phyloP scores from a whole-genome alignment of 345 rosid species.

The Pistacia atlantica region DNA sequence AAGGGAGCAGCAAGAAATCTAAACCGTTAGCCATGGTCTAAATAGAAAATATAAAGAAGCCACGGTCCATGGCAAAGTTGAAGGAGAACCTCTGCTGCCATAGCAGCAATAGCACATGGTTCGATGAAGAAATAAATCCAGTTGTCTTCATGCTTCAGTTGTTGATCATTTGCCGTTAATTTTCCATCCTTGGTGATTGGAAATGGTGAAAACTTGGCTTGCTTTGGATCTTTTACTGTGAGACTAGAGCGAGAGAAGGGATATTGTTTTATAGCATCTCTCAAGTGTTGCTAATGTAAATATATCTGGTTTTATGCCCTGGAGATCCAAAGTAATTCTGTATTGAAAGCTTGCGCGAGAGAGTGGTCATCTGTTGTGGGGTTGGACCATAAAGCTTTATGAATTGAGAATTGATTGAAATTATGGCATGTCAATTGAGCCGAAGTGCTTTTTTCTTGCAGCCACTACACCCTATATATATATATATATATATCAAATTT shows the following conservation, averaged over 20 bases:
- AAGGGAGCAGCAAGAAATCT: conserved; percentile 54
- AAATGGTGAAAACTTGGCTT: background rate
- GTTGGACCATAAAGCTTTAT: background rate
- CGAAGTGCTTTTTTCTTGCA: background rate
- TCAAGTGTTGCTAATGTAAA: background rate
- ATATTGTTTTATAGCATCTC: background rate
- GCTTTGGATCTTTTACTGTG: background rate
- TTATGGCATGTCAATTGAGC: conserved; percentile 1
- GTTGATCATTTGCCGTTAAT: background rate
- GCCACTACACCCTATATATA: background rate
- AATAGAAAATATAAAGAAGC: conserved; percentile 5
- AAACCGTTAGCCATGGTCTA: conserved; percentile 26
- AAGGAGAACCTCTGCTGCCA: background rate
- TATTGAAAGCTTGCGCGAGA: background rate
- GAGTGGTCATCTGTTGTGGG: background rate
- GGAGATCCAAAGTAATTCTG: background rate
- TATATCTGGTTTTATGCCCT: background rate
- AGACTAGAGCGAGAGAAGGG: background rate
- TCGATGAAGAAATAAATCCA: background rate
- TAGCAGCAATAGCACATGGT: background rate
- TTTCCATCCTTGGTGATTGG: background rate
- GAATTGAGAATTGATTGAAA: background rate
- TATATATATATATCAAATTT: background rate
- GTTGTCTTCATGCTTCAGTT: background rate
- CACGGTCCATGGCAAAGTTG: background rate